These are phyloP conservation scores for Vanderwaltozyma yarrowii DNA, from an alignment of 805 yeast species.

Conservation along the genomic window DNA sequence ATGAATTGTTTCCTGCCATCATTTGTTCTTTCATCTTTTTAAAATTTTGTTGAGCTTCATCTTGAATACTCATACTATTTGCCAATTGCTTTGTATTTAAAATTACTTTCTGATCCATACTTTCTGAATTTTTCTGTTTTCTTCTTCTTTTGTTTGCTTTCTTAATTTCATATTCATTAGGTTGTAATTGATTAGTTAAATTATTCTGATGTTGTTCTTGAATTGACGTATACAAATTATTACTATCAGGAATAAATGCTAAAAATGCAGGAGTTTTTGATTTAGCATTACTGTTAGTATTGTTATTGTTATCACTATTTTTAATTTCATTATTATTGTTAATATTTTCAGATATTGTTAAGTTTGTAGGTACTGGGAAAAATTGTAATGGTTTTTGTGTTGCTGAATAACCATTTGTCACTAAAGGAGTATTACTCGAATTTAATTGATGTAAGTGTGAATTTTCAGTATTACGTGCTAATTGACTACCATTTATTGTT, in stretches of 20 bases:
- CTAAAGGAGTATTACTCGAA: conserved; percentile 12
- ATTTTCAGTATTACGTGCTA: neutral
- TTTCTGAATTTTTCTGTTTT: neutral
- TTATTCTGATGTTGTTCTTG: too few relatives aligned
- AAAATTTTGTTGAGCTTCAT: conserved; percentile 19
- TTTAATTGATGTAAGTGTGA: neutral
- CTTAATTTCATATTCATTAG: too few relatives aligned
- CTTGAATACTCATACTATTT: conserved; percentile 16
- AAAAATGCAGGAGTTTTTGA: conserved; percentile 2
- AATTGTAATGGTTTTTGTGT: conserved; percentile 29
- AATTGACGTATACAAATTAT: too few relatives aligned
- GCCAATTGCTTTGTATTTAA: too few relatives aligned
- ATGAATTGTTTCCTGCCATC: conserved; percentile 6
- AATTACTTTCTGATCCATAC: too few relatives aligned
- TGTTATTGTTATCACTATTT: too few relatives aligned
- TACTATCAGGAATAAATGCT: neutral
- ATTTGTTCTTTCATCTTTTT: conserved; percentile 13
- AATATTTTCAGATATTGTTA: neutral
- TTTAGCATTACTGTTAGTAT: too few relatives aligned
- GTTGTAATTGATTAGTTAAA: too few relatives aligned
- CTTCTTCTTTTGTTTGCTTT: neutral
- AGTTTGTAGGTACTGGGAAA: conserved; percentile 21
- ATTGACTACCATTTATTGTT: neutral
- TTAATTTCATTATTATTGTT: neutral
- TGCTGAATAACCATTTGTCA: conserved; percentile 17